Evolutionary conservation across 345 rosid species (phyloP), one percentile per base, ranked within the genome.

Genomic region (thale cress (Arabidopsis thaliana)): DNA sequence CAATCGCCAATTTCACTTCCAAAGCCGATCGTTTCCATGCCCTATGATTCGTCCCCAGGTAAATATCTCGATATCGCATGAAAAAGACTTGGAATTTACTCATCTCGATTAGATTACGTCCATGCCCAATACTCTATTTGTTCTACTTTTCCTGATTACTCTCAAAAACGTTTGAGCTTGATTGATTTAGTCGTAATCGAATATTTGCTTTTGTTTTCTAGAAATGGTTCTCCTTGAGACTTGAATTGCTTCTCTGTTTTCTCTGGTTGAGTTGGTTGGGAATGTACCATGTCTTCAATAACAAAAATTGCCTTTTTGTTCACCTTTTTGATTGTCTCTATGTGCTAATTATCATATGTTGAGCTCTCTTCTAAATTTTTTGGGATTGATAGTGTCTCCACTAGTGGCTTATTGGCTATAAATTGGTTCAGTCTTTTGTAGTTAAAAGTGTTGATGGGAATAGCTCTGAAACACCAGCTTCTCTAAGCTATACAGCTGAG

Each of bases 381-480:
- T 33, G n/a, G 33, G 14, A 45, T 4, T 66, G 59, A 23, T 48
- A 11, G 24, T 33, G 66, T 57, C 30, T 5, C 28, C 24, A 3
- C 38, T 69, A 37, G 45, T 33, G 58, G 48, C 69, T 78, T 28
- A 73, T 62, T 48, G 2, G 70, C 40, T 64, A 56, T 13, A 6
- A 6, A 10, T 36, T 71, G 52, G 58, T 75, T 56, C 75, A 93
- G 96, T 67, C 82, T 57, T 81, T 80, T 74, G 72, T 85, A 65
- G 77, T 74, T 37, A 80, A 82, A 89, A 80, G 87, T 50, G 72
- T 85, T 66, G 87, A 85, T 65, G 89, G 79, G 59, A 83, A 58
- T 2, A 80, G 75, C 60, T 49, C 73, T 1, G 82, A 81, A 14
- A 33, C 82, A 71, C 32, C 81, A 20, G 71, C 76, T 60, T 71